These are phyloP conservation scores for Ilyonectria sp. DNA, from an alignment of 2,329 filamentous ascomycete species.

Conservation along the genomic window DNA sequence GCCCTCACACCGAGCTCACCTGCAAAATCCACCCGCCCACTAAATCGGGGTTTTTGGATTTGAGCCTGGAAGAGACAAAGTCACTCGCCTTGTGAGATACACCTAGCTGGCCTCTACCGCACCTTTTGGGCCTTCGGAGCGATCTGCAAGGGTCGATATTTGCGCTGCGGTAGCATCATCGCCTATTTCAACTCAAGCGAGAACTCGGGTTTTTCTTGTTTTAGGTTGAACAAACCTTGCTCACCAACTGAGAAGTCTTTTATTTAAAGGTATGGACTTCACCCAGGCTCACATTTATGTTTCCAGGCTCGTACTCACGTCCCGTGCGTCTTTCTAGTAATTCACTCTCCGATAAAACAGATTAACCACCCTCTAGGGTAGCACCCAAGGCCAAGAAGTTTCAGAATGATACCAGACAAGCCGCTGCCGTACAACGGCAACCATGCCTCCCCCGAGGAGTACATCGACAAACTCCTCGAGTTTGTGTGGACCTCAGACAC, in stretches of 20 bases:
- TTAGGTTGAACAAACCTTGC: background rate
- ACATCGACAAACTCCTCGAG: constrained; percentile 82
- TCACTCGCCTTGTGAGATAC: background rate
- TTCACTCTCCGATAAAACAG: background rate
- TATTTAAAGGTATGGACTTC: background rate
- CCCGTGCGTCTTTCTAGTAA: background rate
- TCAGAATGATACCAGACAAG: constrained; percentile 64
- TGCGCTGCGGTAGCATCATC: background rate
- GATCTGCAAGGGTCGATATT: background rate
- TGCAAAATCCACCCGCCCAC: constrained; percentile 47
- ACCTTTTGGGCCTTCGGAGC: background rate
- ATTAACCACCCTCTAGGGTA: constrained; percentile 42
- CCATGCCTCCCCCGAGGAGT: constrained; percentile 81
- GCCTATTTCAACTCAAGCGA: background rate
- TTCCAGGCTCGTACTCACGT: background rate
- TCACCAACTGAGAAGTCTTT: background rate
- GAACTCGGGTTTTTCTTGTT: background rate
- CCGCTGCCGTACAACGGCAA: constrained; percentile 78
- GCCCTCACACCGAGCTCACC: constrained; percentile 41
- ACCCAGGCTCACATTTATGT: background rate
- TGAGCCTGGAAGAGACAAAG: constrained; percentile 32
- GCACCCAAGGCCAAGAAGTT: background rate
- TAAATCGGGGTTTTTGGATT: constrained; percentile 39
- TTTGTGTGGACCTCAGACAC: constrained; percentile 83
- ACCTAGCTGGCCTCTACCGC: background rate